A percentile compares a stretch with the other conserved stretches of the same genome.
phyloP scores from a whole-genome alignment of 1,284 basidiomycete species.

The Vanrija pseudolonga region DNA sequence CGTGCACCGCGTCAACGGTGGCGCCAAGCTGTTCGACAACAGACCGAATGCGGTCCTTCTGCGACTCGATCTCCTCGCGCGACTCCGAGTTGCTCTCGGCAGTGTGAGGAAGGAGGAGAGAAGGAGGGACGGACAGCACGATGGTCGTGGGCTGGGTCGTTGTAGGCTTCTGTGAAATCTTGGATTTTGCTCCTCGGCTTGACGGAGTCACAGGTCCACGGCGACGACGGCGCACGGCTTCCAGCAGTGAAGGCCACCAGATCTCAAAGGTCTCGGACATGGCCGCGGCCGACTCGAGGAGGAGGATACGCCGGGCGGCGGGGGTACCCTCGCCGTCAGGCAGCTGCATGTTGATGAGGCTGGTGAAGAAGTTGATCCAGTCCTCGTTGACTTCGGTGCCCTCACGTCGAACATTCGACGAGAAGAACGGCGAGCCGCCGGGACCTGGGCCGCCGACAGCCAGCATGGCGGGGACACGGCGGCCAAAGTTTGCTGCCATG shows the following conservation, averaged over 20 bases:
- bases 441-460: background rate
- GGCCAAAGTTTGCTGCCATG: background rate
- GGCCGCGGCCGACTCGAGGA: constrained; percentile 73
- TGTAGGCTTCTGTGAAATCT: background rate
- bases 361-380: constrained; percentile 33
- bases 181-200: background rate
- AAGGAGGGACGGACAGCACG: constrained; percentile 74
- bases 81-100: constrained; percentile 6
- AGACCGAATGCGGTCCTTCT: constrained; percentile 21
- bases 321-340: constrained; percentile 9
- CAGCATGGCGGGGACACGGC: background rate
- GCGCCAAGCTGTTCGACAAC: constrained; percentile 21
- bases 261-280: constrained; percentile 65
- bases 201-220: constrained; percentile 5
- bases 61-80: constrained; percentile 47
- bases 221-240: constrained; percentile 68
- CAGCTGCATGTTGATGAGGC: constrained; percentile 32
- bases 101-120: constrained; percentile 56
- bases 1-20: constrained; percentile 14
- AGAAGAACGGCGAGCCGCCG: constrained; percentile 1
- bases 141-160: constrained; percentile 62
- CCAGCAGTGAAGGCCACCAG: constrained; percentile 75
- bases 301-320: constrained; percentile 60
- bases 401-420: constrained; percentile 3
- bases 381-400: constrained; percentile 15